Evolutionary conservation across 441 rosid genomes (phyloP).

Genomic region (Theobroma grandiflorum): DNA sequence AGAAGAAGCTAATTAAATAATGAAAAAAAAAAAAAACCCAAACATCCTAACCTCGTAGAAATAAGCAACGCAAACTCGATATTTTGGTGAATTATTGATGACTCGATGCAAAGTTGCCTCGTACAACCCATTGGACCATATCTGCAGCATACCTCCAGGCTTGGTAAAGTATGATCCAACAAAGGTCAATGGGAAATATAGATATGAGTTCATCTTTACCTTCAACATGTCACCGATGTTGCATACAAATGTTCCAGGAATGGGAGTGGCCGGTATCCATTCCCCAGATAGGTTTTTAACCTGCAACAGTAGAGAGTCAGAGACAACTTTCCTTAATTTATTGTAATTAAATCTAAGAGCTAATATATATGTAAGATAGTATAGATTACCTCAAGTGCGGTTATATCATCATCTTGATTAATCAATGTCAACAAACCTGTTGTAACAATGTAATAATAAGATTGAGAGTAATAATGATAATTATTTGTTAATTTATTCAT

Average conservation of each 20-base stretch:
- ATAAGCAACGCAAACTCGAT: constrained; percentile 73
- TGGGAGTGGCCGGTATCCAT: constrained; percentile 84
- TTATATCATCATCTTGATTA: constrained; percentile 84
- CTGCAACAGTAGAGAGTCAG: constrained; percentile 30
- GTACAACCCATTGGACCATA: constrained; percentile 73
- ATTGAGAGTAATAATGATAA: constrained; percentile 4
- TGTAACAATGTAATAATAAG: neutral
- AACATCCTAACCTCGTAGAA: constrained; percentile 68
- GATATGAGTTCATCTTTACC: constrained; percentile 39
- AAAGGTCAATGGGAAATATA: too few relatives aligned
- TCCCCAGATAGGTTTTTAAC: constrained; percentile 75
- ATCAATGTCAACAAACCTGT: constrained; percentile 81
- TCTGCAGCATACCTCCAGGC: constrained; percentile 41
- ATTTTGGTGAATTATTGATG: constrained; percentile 59
- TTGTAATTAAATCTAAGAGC: neutral
- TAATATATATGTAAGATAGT: neutral
- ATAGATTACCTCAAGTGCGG: constrained; percentile 75
- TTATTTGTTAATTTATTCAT: constrained; percentile 3
- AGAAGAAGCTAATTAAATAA: neutral
- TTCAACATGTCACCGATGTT: constrained; percentile 92
- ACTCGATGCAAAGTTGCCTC: constrained; percentile 83
- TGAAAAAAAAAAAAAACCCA: neutral
- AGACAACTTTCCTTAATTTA: neutral
- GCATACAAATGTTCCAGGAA: constrained; percentile 86
- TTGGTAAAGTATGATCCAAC: too few relatives aligned